Evolutionary conservation across 129 eudicot genomes (phyloP).

Genomic region (Scalesia atractyloides): DNA sequence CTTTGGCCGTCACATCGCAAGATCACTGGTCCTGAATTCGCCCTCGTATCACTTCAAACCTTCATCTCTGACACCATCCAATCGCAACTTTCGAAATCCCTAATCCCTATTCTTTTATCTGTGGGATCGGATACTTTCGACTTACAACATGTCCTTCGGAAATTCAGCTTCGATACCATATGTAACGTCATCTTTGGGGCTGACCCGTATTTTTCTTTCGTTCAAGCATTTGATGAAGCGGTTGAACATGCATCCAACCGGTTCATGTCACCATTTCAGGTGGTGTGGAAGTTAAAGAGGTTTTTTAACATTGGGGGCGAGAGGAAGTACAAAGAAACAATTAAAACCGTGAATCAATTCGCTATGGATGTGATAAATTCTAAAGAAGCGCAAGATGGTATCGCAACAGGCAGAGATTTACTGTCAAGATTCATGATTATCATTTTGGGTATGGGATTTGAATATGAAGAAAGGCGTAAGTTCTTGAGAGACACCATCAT

Average conservation of each 20-base stretch:
- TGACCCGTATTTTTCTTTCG: slow-evolving; percentile 31
- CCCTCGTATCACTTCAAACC: slow-evolving; percentile 37
- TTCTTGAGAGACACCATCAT: slow-evolving; percentile 55
- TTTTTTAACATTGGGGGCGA: slow-evolving; percentile 52
- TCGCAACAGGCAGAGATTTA: slow-evolving; percentile 28
- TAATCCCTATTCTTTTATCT: slow-evolving; percentile 43
- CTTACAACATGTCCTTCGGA: slow-evolving; percentile 44
- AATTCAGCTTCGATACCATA: slow-evolving; percentile 51
- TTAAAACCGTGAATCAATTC: slow-evolving; percentile 41
- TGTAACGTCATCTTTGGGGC: slow-evolving; percentile 56
- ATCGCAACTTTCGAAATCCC: slow-evolving; percentile 19
- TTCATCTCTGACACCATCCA: slow-evolving; percentile 44
- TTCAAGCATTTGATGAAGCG: slow-evolving; percentile 49
- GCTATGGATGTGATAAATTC: slow-evolving; percentile 40
- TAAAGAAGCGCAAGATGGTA: slow-evolving; percentile 34
- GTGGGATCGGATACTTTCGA: slow-evolving; percentile 36
- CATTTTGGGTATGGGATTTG: slow-evolving; percentile 29
- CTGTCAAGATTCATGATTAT: slow-evolving; percentile 50
- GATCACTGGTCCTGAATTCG: slow-evolving; percentile 48
- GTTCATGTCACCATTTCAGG: slow-evolving; percentile 43
- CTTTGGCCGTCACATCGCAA: slow-evolving; percentile 53
- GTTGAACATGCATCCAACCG: slow-evolving; percentile 41
- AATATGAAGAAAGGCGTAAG: slow-evolving; percentile 38
- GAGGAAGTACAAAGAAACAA: slow-evolving; percentile 45
- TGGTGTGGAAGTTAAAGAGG: slow-evolving; percentile 53